Conservation (phyloP, 805 yeast species). For the Metschnikowia rubicola region DNA sequence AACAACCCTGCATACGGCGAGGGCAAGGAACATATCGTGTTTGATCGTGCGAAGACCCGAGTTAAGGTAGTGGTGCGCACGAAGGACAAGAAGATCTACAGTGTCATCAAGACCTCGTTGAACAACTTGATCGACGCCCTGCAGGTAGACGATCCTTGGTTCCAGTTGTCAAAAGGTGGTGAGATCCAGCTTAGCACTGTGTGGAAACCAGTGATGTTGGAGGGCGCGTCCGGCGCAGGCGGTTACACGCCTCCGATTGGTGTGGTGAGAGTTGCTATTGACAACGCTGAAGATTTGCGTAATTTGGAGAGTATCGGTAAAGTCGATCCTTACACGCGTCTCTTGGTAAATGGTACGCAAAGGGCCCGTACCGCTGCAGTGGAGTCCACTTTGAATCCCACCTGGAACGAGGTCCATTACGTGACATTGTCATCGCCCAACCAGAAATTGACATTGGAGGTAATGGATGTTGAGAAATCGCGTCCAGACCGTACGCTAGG, state of each 20-base stretch:
- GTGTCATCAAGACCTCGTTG: conserved; percentile 55
- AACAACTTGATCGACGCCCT: conserved; percentile 72
- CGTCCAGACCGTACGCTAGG: conserved; percentile 89
- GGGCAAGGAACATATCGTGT: conserved; percentile 62
- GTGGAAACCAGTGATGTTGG: conserved; percentile 85
- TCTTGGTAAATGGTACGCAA: conserved; percentile 71
- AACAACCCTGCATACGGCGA: conserved; percentile 67
- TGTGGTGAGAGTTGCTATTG: conserved; percentile 70
- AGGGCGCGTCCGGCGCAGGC: conserved; percentile 62
- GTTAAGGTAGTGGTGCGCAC: conserved; percentile 65
- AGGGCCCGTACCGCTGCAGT: conserved; percentile 72
- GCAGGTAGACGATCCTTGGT: conserved; percentile 76
- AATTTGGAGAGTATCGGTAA: conserved; percentile 88
- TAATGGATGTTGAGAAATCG: conserved; percentile 81
- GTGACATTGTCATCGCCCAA: conserved; percentile 78
- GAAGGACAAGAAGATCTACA: conserved; percentile 52
- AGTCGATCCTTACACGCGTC: conserved; percentile 86
- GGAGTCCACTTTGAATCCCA: conserved; percentile 70
- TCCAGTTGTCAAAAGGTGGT: conserved; percentile 70
- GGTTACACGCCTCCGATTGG: conserved; percentile 96
- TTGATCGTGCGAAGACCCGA: conserved; percentile 68
- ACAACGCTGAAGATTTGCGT: conserved; percentile 68
- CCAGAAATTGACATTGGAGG: conserved; percentile 81
- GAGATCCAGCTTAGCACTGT: conserved; percentile 63
- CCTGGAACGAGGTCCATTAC: conserved; percentile 80